These are phyloP conservation scores for Theileria equi DNA, from an alignment of 169 alveolate species.

Conservation along the genomic window DNA sequence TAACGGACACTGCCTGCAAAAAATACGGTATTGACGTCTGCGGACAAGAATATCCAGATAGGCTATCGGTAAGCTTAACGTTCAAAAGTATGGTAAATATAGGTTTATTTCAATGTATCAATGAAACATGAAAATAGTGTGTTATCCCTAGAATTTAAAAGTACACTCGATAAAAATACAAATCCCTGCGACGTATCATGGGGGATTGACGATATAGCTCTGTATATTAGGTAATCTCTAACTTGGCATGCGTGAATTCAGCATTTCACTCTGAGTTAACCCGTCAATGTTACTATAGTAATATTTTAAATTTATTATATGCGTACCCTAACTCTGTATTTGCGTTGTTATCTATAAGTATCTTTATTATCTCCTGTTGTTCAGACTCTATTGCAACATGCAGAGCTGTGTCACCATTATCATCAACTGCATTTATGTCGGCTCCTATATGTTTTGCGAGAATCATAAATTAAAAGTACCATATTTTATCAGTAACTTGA, in stretches of 20 bases:
- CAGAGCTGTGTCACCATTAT: slow-evolving; percentile 61
- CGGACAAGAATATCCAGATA: slow-evolving; percentile 74
- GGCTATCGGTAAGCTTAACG: slow-evolving; percentile 61
- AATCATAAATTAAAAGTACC: not conserved
- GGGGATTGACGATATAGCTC: slow-evolving; percentile 79
- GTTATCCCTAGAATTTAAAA: slow-evolving; percentile 50
- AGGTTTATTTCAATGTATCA: slow-evolving; percentile 52
- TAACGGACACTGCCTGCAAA: slow-evolving; percentile 55
- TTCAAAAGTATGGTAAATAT: no score
- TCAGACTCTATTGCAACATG: slow-evolving; percentile 67
- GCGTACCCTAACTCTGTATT: slow-evolving; percentile 44
- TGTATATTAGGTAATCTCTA: slow-evolving; percentile 56
- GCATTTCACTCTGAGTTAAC: not conserved
- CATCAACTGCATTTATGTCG: slow-evolving; percentile 48
- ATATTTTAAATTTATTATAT: slow-evolving; percentile 1
- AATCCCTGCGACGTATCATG: slow-evolving; percentile 78
- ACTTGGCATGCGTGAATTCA: no score
- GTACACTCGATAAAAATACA: slow-evolving; percentile 57
- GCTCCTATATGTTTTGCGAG: slow-evolving; percentile 9
- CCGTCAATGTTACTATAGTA: slow-evolving; percentile 15
- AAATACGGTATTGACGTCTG: slow-evolving; percentile 68
- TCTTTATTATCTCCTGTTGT: slow-evolving; percentile 44
- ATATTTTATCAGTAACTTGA: not conserved
- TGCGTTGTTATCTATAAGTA: slow-evolving; percentile 52
- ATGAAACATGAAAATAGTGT: slow-evolving; percentile 14